Percentiles rank a stretch among this genome's conserved stretches.
These are phyloP conservation scores for Melocanna baccifera DNA, from an alignment of 176 grass and related monocot species.

Conservation along the genomic window DNA sequence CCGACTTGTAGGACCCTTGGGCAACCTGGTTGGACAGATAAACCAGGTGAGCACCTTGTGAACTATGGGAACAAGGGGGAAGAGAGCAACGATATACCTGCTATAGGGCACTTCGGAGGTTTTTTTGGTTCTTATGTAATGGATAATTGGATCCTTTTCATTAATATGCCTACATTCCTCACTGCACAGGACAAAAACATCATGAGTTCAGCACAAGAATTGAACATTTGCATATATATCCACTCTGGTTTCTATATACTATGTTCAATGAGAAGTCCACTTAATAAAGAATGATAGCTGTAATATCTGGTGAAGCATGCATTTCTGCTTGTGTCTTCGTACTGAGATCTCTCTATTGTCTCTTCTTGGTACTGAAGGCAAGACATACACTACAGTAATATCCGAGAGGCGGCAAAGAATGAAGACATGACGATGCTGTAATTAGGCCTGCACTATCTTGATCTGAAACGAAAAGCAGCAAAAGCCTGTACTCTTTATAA, in stretches of 20 bases:
- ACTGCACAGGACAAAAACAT: conserved; percentile 44
- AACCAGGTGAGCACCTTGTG: not conserved
- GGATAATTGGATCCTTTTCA: conserved; percentile 56
- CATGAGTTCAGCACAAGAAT: not conserved
- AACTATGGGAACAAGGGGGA: not conserved
- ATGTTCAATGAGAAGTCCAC: not conserved
- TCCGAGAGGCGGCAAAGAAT: not conserved
- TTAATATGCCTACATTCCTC: conserved; percentile 82
- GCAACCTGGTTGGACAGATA: conserved; percentile 48
- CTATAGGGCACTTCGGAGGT: conserved; percentile 59
- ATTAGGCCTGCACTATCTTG: not conserved
- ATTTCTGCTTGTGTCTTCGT: no score
- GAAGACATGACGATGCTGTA: not conserved
- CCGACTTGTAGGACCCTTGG: conserved; percentile 46
- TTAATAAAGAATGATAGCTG: not conserved
- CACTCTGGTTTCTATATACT: not conserved
- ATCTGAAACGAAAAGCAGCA: not conserved
- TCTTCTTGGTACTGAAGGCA: no score
- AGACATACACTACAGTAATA: no score
- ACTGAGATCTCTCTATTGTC: no score
- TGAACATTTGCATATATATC: not conserved
- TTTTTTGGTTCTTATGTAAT: conserved; percentile 56
- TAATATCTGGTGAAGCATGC: no score
- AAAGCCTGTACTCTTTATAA: not conserved
- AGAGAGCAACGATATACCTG: conserved; percentile 44